These are phyloP conservation scores for Verticillium zaregamsianum DNA, from an alignment of 2,329 filamentous ascomycete genomes.

Conservation along the genomic window DNA sequence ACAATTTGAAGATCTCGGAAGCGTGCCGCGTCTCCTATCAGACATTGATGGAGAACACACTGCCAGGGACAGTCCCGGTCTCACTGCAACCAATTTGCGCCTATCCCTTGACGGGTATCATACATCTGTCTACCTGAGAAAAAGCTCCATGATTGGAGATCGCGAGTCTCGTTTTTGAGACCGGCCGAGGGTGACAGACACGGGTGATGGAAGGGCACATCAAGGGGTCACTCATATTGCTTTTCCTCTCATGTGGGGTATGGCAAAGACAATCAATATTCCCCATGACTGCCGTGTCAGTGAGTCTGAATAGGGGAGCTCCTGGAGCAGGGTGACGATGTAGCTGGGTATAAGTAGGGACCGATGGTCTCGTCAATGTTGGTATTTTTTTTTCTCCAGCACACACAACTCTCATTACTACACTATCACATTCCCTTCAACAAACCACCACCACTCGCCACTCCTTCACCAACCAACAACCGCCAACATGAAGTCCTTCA, in stretches of 20 bases:
- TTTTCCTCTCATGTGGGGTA: not conserved
- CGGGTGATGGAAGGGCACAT: not conserved
- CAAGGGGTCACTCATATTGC: not conserved
- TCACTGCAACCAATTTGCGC: not conserved
- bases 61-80: not conserved
- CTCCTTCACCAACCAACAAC: not conserved
- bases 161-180: not conserved
- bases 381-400: not conserved
- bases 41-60: not conserved
- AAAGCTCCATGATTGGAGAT: not conserved
- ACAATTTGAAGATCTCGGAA: not conserved
- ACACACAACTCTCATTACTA: not conserved
- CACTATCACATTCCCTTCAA: constrained; percentile 1
- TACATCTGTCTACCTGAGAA: not conserved
- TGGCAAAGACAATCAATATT: not conserved
- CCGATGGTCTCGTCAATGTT: not conserved
- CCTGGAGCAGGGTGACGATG: not conserved
- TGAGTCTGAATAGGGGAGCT: not conserved
- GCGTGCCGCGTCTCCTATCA: not conserved
- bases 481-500: constrained; percentile 11
- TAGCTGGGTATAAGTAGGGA: not conserved
- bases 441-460: not conserved
- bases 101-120: not conserved
- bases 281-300: not conserved
- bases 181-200: not conserved